Base-by-base conservation (phyloP, 2,329 filamentous ascomycete species). In the Xylariomycetidae sp. region DNA sequence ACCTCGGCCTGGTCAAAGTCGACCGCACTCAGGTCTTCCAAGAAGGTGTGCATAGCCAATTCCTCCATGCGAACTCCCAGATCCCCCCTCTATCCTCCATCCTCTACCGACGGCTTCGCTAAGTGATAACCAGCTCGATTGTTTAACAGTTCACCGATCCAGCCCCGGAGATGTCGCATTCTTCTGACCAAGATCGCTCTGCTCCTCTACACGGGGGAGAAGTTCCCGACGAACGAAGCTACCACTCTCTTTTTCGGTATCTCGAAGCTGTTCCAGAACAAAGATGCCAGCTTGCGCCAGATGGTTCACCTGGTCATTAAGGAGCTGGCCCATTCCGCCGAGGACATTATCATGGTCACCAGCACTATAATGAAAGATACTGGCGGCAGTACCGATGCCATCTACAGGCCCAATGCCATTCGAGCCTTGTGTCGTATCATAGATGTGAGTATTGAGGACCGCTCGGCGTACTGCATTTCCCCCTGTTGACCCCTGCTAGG, bases 291-390 rank as follows among this genome's bases (percentile, higher is more conserved):
- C 53, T 74, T 98, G 59, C 88, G 92, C 56, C 92, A 98, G 72
- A 96, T 97, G 89, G 90, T 98, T 32, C 94, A 97, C 69, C 75
- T 97, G 48, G 82, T 96, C 59, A 87, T 97, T 70, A 98, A 97
- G 78, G 92, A 98, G 75, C 74, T 98, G 55, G 88, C 90, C 49
- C 80, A 82, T 62, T 95, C 88, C 16, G 92, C 92, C 38, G 88
- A 97, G 69, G 92, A 98, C 73, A 94, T 96, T 46, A 98, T 98
- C 61, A 97, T 98, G 92, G 92, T 96, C 42, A 98, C 92, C 13
- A 94, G 88, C 66, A 96, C 90, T 50, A 96, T 98, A 52, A 98
- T 97, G 92, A 98, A 98, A 72, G 92, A 98, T 62, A 96, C 90
- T 9, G 88, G 89, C 33, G 88, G 94, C 44, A 87, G 89, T 55